A percentile compares a stretch with the other conserved stretches of the same genome.
Evolutionary conservation across 2,329 filamentous ascomycete genomes (phyloP).

Genomic region (Lecanicillium sp.): DNA sequence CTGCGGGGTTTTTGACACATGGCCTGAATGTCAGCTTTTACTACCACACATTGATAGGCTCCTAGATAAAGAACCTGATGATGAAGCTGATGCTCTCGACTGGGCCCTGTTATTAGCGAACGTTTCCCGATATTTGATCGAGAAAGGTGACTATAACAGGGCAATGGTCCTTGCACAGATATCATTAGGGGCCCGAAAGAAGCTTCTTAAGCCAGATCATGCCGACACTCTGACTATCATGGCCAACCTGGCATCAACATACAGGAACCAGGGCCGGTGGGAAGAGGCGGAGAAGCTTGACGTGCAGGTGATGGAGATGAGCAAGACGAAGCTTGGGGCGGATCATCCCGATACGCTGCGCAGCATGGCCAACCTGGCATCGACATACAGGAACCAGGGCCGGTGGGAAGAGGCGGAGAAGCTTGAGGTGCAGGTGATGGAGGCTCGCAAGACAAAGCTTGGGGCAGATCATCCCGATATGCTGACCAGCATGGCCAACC

Average conservation of each 20-base stretch:
- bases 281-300: constrained; percentile 10
- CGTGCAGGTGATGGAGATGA: no score
- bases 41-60: constrained; percentile 11
- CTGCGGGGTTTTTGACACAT: constrained; percentile 9
- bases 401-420: background rate
- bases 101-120: constrained; percentile 8
- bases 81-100: background rate
- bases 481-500: background rate
- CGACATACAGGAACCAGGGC: background rate
- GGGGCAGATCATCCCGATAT: background rate
- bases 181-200: background rate
- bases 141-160: constrained; percentile 5
- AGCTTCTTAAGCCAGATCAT: background rate
- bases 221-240: background rate
- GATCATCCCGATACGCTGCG: constrained; percentile 13
- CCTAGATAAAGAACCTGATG: background rate
- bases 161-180: constrained; percentile 3
- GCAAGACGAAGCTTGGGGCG: constrained; percentile 9
- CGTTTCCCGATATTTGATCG: constrained; percentile 3
- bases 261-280: constrained; percentile 6
- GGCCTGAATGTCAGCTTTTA: constrained; percentile 5
- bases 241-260: constrained; percentile 7
- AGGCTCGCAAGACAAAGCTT: background rate
- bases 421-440: background rate
- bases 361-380: constrained; percentile 11